Percentiles rank a stretch among this genome's conserved stretches.
Conservation (phyloP, 2,329 filamentous ascomycete genomes). For the Sarocladium kiliense region DNA sequence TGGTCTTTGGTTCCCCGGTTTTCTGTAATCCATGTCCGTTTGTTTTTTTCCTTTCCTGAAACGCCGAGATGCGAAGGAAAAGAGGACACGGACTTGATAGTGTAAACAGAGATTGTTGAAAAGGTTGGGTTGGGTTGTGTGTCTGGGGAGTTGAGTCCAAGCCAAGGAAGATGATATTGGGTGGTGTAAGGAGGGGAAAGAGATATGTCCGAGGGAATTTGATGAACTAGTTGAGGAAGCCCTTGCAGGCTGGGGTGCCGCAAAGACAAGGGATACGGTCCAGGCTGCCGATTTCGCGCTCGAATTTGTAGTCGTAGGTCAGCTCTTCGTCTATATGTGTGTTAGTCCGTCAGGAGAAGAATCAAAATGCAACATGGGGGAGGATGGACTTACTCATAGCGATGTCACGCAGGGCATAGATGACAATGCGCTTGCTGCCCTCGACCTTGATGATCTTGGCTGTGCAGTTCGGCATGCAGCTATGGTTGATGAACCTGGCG, state of each 20-base stretch:
- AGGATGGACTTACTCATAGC: constrained; percentile 69
- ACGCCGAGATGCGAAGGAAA: constrained; percentile 5
- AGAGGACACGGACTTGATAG: too few relatives aligned
- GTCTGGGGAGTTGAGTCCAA: too few relatives aligned
- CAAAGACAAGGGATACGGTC: constrained; percentile 97
- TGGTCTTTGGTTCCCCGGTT: neutral
- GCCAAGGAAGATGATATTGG: neutral
- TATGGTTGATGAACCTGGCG: constrained; percentile 97
- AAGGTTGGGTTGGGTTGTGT: constrained; percentile 2
- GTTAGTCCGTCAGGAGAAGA: constrained; percentile 9
- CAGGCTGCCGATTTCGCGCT: constrained; percentile 89
- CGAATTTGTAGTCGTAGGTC: constrained; percentile 99
- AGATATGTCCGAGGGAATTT: too few relatives aligned
- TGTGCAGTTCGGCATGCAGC: constrained; percentile 96
- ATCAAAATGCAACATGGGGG: constrained; percentile 7
- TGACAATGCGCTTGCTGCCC: constrained; percentile 96
- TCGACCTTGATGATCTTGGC: constrained; percentile 99
- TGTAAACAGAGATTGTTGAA: too few relatives aligned
- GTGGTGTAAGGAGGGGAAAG: too few relatives aligned
- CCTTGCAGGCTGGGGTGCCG: constrained; percentile 93
- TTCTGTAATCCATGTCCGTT: neutral
- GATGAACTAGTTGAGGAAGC: constrained; percentile 96
- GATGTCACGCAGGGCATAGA: constrained; percentile 95
- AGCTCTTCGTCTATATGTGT: constrained; percentile 82
- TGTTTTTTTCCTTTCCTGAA: neutral